Evolutionary conservation across 2,329 filamentous ascomycete species (phyloP).

Genomic region (Balansia obtecta): DNA sequence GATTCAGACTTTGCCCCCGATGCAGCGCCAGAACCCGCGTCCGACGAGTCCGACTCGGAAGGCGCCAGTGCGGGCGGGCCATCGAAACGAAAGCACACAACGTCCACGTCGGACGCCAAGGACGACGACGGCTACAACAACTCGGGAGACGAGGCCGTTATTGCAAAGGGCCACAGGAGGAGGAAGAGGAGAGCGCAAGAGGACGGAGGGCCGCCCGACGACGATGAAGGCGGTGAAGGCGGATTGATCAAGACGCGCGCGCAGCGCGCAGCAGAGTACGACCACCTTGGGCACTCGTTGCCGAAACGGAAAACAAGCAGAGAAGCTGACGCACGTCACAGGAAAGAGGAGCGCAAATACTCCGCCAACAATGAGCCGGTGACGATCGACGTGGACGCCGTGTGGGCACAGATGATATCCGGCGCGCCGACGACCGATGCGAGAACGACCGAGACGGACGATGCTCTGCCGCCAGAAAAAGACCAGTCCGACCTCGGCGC

Average conservation of each 20-base stretch:
- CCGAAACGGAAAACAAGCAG: neutral
- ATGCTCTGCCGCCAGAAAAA: conserved; percentile 9
- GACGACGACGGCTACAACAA: conserved; percentile 44
- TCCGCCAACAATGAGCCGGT: conserved; percentile 43
- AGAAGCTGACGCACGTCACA: conserved; percentile 12
- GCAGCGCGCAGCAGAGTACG: conserved; percentile 53
- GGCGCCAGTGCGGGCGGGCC: conserved; percentile 18
- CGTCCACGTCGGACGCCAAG: conserved; percentile 13
- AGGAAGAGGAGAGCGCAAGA: conserved; percentile 33
- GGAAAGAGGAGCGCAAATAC: conserved; percentile 44
- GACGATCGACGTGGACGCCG: conserved; percentile 57
- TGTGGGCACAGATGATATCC: conserved; percentile 56
- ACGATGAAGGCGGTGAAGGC: conserved; percentile 46
- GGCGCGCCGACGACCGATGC: conserved; percentile 13
- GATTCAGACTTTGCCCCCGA: conserved; percentile 64
- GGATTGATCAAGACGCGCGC: conserved; percentile 61
- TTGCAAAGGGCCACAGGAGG: conserved; percentile 46
- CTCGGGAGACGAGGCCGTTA: conserved; percentile 61
- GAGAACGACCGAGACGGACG: conserved; percentile 3
- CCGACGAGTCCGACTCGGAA: conserved; percentile 39
- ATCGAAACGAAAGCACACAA: conserved; percentile 13
- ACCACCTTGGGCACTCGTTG: conserved; percentile 1
- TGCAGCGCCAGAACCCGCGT: conserved; percentile 31
- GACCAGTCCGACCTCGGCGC: conserved; percentile 13
- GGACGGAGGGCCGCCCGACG: conserved; percentile 26